Evolutionary conservation across 2,329 filamentous ascomycete species (phyloP), one percentile per base, ranked within the genome.

Genomic region (Mollisiaceae sp.): DNA sequence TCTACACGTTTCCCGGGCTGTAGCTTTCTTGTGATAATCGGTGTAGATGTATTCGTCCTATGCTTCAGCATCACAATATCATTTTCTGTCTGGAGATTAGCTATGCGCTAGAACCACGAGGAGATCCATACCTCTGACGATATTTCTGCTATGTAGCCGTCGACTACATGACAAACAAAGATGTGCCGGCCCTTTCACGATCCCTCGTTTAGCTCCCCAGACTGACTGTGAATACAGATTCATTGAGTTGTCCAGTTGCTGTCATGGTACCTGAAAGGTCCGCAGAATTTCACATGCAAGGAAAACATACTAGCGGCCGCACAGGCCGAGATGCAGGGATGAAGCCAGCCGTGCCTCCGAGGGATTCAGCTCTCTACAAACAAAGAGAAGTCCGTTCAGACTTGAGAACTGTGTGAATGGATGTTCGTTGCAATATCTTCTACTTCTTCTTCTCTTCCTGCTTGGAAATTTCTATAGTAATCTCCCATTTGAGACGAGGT

Each of bases 21-120:
- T 41, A 85, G 75, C 24, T 79, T 80, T 60, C 78, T 78, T 0
- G 78, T 79, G 47, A 85, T 75, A 20, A 77, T 72, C 4, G 76
- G 64, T 1, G 60, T 20, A 11, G 66, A 56, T 6, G 39, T 47
- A 41, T 55, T 35, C 45, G 64, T 64, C 22, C 60, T 72, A 8
- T 69, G 63, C 54, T 67, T 71, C 36, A 77, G 60, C 9, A 76
- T 57, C 45, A 77, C 73, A 55, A 73, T 69, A 52, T 78, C 76
- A 60, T 72, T 69, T 60, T 76, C 75, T 77, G 18, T 2, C 15
- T 1, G 22, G 18, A 65, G 43, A 65, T 39, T 38, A 54, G n/a
- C 24, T 38, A 12, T 41, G 41, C 20, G 24, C 12, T 3, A 32
- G 38, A 54, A 43, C 35, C 20, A 18, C 8, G 45, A 38, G 4